These are phyloP conservation scores for Irpex lacteus DNA, from an alignment of 1,284 basidiomycete genomes.

Conservation along the genomic window DNA sequence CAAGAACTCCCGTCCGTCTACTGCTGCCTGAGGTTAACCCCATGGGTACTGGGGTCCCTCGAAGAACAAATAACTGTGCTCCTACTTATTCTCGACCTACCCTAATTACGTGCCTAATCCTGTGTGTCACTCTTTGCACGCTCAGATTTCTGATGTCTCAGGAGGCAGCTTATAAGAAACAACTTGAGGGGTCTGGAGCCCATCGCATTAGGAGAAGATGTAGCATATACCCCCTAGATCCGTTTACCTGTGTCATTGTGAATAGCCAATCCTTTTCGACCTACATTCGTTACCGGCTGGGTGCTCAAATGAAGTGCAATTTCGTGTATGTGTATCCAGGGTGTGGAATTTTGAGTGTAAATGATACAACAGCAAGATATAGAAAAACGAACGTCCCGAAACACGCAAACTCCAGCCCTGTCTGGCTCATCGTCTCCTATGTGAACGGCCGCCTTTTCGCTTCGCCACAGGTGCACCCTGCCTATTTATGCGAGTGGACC, in stretches of 20 bases:
- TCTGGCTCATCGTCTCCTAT: constrained; percentile 60
- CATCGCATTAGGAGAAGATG: neutral
- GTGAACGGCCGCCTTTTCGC: constrained; percentile 64
- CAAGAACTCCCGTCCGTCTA: neutral
- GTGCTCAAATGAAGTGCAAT: neutral
- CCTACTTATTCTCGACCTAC: neutral
- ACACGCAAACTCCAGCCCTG: neutral
- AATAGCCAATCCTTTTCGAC: neutral
- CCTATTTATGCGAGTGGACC: constrained; percentile 56
- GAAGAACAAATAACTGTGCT: neutral
- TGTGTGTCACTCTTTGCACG: neutral
- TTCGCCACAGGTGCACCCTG: constrained; percentile 59
- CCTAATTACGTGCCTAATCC: neutral
- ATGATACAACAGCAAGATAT: neutral
- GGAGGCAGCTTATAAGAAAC: neutral
- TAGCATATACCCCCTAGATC: neutral
- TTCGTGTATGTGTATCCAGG: neutral
- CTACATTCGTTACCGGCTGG: neutral
- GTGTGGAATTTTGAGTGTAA: neutral
- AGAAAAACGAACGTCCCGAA: neutral
- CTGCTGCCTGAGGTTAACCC: neutral
- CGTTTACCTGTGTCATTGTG: neutral
- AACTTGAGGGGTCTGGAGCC: neutral
- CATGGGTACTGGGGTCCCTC: no score
- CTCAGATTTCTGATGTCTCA: neutral